Base-by-base conservation (phyloP, 768 basidiomycete species). In the Mycena capillaripes region DNA sequence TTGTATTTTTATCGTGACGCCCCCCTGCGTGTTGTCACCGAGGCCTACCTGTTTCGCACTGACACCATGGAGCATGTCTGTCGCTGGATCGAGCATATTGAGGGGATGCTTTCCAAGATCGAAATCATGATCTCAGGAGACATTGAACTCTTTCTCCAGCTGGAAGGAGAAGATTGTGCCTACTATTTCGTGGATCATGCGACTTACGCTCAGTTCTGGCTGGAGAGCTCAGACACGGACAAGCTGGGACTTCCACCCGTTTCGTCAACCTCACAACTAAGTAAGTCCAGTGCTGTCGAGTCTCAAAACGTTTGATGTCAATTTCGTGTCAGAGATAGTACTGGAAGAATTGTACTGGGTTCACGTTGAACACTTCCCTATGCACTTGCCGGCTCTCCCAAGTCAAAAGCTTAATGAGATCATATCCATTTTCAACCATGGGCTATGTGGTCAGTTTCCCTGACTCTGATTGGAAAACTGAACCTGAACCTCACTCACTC, bases 311-410 rank as follows among this genome's bases (percentile, higher is more conserved):
- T 3, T 19, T 42, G 21, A 48, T 6, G 23, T 25, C 36, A 16
- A n/a, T 16, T 46, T 61, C 12, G 4, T 50, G 77, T 25, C 66
- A 91, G 91, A 83, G 61, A 70, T 81, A 19, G 84, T 82, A 1
- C 69, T 92, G 7, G 83, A 89, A 55, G 84, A 85, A 23, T 79
- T 89, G 16, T 93, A 90, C 66, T 92, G 91, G 92, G 73, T 78
- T 0, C 92, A 93, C 71, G 79, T 91, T 19, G 91, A 92, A 74
- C 88, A 83, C 70, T 92, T 90, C 78, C 90, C 89, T 0, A 89
- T 87, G 80, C 91, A 92, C 70, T 72, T 84, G 16, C 74, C 77
- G 10, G 76, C 81, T 3, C 75, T 89, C 8, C 75, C 79, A 4
- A 74, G 75, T n/a, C 66, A 78, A 32, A 75, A 78, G 9, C 74